These are phyloP conservation scores for Hygrocybe punicea DNA, from an alignment of 768 basidiomycete genomes.

Conservation along the genomic window DNA sequence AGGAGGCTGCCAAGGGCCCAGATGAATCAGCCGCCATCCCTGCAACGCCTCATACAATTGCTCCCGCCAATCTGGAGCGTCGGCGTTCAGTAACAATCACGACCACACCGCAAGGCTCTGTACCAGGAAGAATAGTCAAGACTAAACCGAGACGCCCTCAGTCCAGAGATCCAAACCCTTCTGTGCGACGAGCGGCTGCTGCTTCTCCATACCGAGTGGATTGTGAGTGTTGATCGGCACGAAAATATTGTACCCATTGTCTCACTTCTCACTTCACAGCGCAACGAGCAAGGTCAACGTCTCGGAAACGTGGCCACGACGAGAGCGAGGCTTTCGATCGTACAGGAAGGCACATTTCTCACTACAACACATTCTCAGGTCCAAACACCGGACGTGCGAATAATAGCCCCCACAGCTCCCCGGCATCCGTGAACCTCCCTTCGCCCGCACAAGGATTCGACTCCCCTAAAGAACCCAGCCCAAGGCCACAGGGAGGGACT, in stretches of 20 bases:
- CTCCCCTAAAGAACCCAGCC: conserved; percentile 51
- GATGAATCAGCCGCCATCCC: conserved; percentile 14
- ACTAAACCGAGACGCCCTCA: conserved; percentile 52
- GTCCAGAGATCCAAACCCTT: conserved; percentile 53
- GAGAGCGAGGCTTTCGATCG: conserved; percentile 56
- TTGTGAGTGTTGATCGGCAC: conserved; percentile 40
- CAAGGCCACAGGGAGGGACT: conserved; percentile 46
- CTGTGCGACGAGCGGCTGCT: conserved; percentile 52
- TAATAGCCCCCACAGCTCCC: conserved; percentile 70
- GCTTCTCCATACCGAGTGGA: conserved; percentile 66
- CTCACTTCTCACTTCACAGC: conserved; percentile 37
- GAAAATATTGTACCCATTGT: not conserved
- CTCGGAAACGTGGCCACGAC: conserved; percentile 68
- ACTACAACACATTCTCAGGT: conserved; percentile 56
- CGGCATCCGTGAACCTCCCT: conserved; percentile 66
- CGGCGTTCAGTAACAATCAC: conserved; percentile 56
- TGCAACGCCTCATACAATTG: conserved; percentile 20
- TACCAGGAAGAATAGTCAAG: conserved; percentile 45
- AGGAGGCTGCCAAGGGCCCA: conserved; percentile 24
- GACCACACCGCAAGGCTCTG: conserved; percentile 36
- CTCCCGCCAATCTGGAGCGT: conserved; percentile 42
- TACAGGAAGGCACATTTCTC: conserved; percentile 29
- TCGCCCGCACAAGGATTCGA: conserved; percentile 60
- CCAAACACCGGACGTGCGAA: conserved; percentile 41
- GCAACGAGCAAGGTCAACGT: conserved; percentile 70